Percentiles rank a stretch among this genome's conserved stretches.
These are phyloP conservation scores for Leccinum imitatum DNA, from an alignment of 768 basidiomycete genomes.

Conservation along the genomic window DNA sequence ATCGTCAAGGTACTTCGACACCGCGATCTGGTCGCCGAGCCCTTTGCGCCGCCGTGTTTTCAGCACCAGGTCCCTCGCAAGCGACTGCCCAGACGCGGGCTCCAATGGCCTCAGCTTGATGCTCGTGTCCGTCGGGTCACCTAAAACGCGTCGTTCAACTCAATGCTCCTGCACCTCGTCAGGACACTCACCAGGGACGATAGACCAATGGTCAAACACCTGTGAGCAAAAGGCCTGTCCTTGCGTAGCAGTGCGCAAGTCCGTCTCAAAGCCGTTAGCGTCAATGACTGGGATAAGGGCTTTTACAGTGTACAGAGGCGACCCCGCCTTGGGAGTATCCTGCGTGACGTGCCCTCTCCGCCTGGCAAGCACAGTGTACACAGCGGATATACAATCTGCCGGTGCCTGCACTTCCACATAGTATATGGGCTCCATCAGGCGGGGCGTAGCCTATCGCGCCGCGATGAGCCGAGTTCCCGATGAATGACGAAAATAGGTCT, in stretches of 20 bases:
- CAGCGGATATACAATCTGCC: conserved; percentile 97
- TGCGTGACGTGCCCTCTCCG: conserved; percentile 99
- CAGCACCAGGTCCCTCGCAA: conserved; percentile 91
- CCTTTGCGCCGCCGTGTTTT: conserved; percentile 97
- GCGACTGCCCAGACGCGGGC: conserved; percentile 93
- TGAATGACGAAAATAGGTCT: conserved; percentile 29
- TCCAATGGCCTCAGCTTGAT: conserved; percentile 96
- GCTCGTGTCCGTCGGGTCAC: conserved; percentile 96
- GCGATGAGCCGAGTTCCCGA: neutral
- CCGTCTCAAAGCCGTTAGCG: conserved; percentile 98
- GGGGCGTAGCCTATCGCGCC: conserved; percentile 77
- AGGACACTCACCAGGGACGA: conserved; percentile 79
- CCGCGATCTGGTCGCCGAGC: conserved; percentile 94
- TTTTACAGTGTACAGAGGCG: conserved; percentile 96
- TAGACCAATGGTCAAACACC: conserved; percentile 98
- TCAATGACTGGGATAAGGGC: conserved; percentile 98
- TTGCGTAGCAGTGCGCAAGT: conserved; percentile 94
- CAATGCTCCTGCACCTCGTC: neutral
- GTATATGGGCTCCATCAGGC: conserved; percentile 96
- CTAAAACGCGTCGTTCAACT: conserved; percentile 36
- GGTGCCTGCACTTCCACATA: conserved; percentile 99
- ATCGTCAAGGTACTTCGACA: conserved; percentile 96
- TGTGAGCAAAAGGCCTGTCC: conserved; percentile 99
- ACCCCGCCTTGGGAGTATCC: conserved; percentile 97
- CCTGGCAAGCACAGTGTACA: conserved; percentile 97